phyloP scores from a whole-genome alignment of 2,329 filamentous ascomycete genomes.

The Claviceps sp. region DNA sequence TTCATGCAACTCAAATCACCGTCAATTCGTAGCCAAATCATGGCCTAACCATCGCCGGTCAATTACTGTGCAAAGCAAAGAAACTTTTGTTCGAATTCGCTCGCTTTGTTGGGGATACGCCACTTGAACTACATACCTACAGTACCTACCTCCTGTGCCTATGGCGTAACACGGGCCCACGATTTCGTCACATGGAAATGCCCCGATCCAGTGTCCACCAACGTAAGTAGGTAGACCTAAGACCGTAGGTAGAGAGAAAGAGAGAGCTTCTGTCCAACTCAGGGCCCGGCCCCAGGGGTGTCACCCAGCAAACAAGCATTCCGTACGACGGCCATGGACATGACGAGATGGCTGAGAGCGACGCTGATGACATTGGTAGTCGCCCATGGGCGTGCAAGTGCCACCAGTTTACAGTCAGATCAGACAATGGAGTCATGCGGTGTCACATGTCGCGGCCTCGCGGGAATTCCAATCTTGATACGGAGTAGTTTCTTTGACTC shows the following conservation, averaged over 20 bases:
- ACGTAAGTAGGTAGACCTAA: not conserved
- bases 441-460: not conserved
- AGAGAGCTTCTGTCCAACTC: not conserved
- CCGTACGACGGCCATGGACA: not conserved
- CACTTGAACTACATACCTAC: too few species aligned
- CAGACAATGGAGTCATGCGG: slow-evolving; percentile 1
- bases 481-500: not conserved
- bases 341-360: too few species aligned
- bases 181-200: not conserved
- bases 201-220: not conserved
- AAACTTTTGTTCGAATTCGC: not conserved
- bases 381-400: too few species aligned
- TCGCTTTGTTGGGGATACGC: not conserved
- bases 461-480: not conserved
- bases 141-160: too few species aligned
- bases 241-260: not conserved
- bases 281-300: not conserved
- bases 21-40: not conserved
- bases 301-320: not conserved
- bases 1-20: not conserved
- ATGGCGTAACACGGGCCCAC: not conserved
- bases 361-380: too few species aligned
- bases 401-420: not conserved
- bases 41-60: too few species aligned
- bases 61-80: too few species aligned